phyloP scores from a whole-genome alignment of 352 stramenopile genomes.

The Phytopythium boreale region DNA sequence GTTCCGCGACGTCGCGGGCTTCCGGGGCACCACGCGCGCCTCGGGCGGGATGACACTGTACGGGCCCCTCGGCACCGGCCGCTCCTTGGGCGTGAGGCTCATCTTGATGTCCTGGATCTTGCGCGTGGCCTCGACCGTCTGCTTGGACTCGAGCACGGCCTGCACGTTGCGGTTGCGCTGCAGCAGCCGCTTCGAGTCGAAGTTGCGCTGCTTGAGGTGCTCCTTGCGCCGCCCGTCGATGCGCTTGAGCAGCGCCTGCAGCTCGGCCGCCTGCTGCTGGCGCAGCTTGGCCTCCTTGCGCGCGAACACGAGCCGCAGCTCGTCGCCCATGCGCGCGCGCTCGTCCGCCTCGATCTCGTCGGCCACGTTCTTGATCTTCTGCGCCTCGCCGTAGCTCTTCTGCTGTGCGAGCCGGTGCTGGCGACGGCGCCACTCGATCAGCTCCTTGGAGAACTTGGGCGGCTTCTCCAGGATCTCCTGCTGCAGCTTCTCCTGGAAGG shows the following conservation, averaged over 20 bases:
- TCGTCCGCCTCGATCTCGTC: constrained; percentile 94
- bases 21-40: constrained; percentile 70
- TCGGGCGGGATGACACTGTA: constrained; percentile 78
- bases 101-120: constrained; percentile 81
- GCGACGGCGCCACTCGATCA: constrained; percentile 93
- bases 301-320: constrained; percentile 68
- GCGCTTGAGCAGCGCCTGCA: constrained; percentile 91
- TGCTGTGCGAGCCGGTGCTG: constrained; percentile 93
- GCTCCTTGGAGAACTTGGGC: constrained; percentile 92
- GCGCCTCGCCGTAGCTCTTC: constrained; percentile 92
- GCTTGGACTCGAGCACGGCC: constrained; percentile 92
- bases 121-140: constrained; percentile 75
- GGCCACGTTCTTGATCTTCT: constrained; percentile 94
- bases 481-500: constrained; percentile 89
- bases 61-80: constrained; percentile 34
- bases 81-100: constrained; percentile 67
- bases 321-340: constrained; percentile 83
- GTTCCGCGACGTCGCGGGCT: constrained; percentile 38
- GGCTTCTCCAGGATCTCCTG: constrained; percentile 84
- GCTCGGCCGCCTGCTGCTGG: constrained; percentile 91
- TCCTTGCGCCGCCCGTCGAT: constrained; percentile 93
- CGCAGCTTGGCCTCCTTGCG: constrained; percentile 90
- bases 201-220: constrained; percentile 90
- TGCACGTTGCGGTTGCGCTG: constrained; percentile 96
- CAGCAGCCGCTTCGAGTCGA: constrained; percentile 92